Evolutionary conservation across 305 asterid genomes (phyloP).

Genomic region (Ilex paraguariensis): DNA sequence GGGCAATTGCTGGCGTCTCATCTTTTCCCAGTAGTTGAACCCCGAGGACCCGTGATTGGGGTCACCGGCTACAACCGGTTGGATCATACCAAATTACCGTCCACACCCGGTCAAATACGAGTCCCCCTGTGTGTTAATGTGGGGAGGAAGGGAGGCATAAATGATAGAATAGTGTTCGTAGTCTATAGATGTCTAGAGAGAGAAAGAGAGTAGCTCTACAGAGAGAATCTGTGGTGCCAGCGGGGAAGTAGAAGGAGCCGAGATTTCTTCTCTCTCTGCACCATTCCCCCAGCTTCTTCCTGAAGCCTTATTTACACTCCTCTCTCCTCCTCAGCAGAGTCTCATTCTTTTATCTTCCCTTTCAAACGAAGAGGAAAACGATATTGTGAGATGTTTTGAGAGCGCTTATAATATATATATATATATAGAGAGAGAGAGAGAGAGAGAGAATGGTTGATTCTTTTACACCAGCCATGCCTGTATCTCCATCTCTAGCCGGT

Average conservation of each 20-base stretch:
- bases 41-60: no score
- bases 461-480: constrained; percentile 50
- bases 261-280: no score
- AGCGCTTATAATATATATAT: background rate
- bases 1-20: no score
- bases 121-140: background rate
- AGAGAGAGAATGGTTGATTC: constrained; percentile 32
- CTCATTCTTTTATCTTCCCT: no score
- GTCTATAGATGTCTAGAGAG: no score
- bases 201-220: constrained; percentile 22
- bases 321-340: no score
- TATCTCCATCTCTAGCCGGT: no score
- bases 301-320: no score
- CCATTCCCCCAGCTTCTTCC: constrained; percentile 36
- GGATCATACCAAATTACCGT: no score
- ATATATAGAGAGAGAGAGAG: constrained; percentile 8
- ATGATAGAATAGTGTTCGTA: constrained; percentile 3
- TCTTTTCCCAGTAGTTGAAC: no score
- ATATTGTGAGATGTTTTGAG: constrained; percentile 7
- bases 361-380: background rate
- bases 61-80: no score
- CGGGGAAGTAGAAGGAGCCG: constrained; percentile 58
- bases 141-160: background rate
- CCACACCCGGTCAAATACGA: constrained; percentile 3
- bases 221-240: constrained; percentile 67